phyloP scores from a whole-genome alignment of 116 monocot genomes.

The Trichopus zeylanicus region DNA sequence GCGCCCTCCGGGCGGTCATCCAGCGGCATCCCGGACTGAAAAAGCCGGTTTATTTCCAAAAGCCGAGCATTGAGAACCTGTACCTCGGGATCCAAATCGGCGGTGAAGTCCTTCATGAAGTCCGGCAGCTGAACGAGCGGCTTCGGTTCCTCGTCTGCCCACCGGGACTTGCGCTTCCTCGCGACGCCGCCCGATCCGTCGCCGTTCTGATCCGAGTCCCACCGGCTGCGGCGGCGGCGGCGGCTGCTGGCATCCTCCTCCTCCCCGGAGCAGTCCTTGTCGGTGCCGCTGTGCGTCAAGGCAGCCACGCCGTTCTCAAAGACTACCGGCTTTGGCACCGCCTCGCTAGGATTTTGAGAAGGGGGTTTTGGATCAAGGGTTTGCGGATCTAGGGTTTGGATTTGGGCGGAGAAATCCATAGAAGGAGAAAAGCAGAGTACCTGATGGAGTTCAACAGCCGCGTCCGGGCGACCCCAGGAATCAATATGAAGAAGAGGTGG shows the following conservation, averaged over 20 bases:
- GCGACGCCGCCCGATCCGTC: slow-evolving; percentile 14
- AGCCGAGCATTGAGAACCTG: slow-evolving; percentile 65
- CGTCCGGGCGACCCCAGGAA: too few relatives aligned
- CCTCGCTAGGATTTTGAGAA: too few relatives aligned
- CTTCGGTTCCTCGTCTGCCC: slow-evolving; percentile 73
- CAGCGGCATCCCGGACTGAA: slow-evolving; percentile 53
- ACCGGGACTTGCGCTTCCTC: slow-evolving; percentile 74
- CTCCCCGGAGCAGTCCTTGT: slow-evolving; percentile 35
- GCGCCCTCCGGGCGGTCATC: slow-evolving; percentile 77
- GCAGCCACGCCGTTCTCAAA: slow-evolving; percentile 26
- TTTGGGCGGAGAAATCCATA: not conserved
- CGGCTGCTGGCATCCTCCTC: slow-evolving; percentile 55
- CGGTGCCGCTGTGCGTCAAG: too few relatives aligned
- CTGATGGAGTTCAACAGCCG: too few relatives aligned
- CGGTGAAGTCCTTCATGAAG: slow-evolving; percentile 89
- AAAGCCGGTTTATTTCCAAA: slow-evolving; percentile 61
- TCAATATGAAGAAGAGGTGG: too few relatives aligned
- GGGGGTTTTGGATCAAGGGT: not conserved
- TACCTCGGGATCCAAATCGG: slow-evolving; percentile 77
- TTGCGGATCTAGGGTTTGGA: slow-evolving; percentile 25
- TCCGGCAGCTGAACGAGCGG: slow-evolving; percentile 64
- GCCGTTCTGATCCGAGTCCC: slow-evolving; percentile 47
- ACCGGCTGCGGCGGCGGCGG: slow-evolving; percentile 69
- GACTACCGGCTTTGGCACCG: slow-evolving; percentile 8
- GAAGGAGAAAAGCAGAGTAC: not conserved